Base-by-base conservation (phyloP, 345 rosid genomes). In the Dimocarpus longan region DNA sequence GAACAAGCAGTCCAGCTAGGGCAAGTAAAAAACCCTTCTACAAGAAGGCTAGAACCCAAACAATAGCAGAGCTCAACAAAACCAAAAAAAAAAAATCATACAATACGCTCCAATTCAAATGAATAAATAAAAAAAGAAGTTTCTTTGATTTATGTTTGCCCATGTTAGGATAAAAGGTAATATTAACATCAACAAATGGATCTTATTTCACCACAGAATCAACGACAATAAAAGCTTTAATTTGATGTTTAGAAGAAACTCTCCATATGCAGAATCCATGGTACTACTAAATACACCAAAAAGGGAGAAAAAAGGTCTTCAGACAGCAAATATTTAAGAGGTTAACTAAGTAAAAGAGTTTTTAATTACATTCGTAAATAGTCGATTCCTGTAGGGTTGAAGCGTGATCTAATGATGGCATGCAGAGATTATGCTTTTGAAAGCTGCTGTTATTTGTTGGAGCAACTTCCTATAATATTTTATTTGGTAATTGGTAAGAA, bases 121-220 rank as follows among this genome's bases (percentile, higher is more conserved):
- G 64, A 19, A 54, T 10, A 46, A 46, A 46, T 8, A 21, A n/a
- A n/a, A 59, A 59, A n/a, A 21, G 0, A 59, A 59, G 4, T 7
- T n/a, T 18, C 64, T 13, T 52, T 0, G 37, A 90, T 90, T 71
- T 93, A 77, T 42, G 92, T 90, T 97, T 93, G 90, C 40, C 75
- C n/a, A 82, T 28, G 50, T 59, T 69, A 66, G 54, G 60, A 48
- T 6, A 43, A 43, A 68, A 57, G 19, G 11, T 39, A 71, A 62
- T n/a, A 10, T 66, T 40, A 10, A 74, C 2, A 44, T 46, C 76
- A 78, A 70, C 44, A 10, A 3, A 1, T 8, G 18, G 12, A 21
- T 8, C 5, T 60, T 57, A 57, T 72, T 74, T 8, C 56, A 74
- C 37, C 57, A 60, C 6, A 9, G 32, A 24, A 74, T 32, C 18